Evolutionary conservation across 129 eudicot genomes (phyloP), one percentile per base, ranked within the genome.

Genomic region (Lactuca saligna): DNA sequence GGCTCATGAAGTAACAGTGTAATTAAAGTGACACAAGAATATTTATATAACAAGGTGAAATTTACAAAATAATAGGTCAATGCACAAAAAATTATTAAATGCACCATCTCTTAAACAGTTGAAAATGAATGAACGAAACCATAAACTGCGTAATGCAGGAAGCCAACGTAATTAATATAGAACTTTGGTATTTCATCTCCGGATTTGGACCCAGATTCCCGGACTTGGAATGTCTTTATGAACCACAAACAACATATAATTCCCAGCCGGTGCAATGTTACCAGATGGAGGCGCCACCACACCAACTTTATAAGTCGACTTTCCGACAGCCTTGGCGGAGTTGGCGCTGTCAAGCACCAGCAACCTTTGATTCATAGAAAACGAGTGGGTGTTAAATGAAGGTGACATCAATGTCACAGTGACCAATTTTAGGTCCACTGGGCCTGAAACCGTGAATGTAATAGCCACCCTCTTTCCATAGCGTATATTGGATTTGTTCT

Each of bases 281-380:
- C 71, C 82, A 50, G 82, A 62, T 4, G 33, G 63, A 49, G 91
- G 91, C 3, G 68, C 49, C 5, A 6, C 20, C 3, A 77, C 87
- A 57, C 49, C 71, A 0, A 81, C 44, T 42, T 76, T 44, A 63
- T 77, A 76, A 8, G 55, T 67, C 0, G 79, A 71, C 15, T 46
- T 75, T 3, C 86, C 83, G 16, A 68, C 49, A 2, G 41, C 15
- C 33, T 14, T 75, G 25, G 63, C 29, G 17, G 61, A 80, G 6
- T 44, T 56, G 13, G 63, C 78, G 20, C 54, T 37, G 10, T 57
- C 68, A 6, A 87, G 79, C 0, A 75, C 76, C 77, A 87, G 49
- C 31, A 81, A 46, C 58, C 94, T 81, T 44, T 87, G 94, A 39
- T 82, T 86, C 93, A 86, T 86, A 4, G 84, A 77, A 75, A 78